Evolutionary conservation across 2,329 filamentous ascomycete species (phyloP).

Genomic region (Zelopaecilomyces penicillatus): DNA sequence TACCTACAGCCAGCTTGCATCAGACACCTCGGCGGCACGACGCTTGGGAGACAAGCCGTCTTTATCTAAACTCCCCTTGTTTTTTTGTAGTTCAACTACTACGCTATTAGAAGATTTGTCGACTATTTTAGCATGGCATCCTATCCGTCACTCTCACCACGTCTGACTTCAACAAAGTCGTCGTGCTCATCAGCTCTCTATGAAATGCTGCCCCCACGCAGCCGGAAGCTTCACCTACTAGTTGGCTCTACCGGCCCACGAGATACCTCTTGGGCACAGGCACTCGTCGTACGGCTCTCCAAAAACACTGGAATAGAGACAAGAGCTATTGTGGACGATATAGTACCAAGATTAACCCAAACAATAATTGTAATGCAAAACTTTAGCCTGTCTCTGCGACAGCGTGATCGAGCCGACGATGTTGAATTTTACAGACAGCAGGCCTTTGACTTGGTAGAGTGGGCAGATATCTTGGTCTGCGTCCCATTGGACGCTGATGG

Average conservation of each 20-base stretch:
- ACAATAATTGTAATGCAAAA: constrained; percentile 55
- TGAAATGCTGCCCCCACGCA: constrained; percentile 24
- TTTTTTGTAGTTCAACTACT: no score
- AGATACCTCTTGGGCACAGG: constrained; percentile 57
- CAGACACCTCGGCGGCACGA: no score
- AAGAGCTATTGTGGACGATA: constrained; percentile 56
- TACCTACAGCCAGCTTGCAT: no score
- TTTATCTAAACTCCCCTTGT: no score
- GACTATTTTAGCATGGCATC: constrained; percentile 24
- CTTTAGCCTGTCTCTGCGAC: constrained; percentile 27
- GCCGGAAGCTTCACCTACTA: constrained; percentile 50
- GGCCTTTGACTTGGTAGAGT: constrained; percentile 65
- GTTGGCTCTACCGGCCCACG: constrained; percentile 57
- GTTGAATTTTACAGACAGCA: constrained; percentile 43
- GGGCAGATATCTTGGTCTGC: constrained; percentile 80
- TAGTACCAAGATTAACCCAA: constrained; percentile 53
- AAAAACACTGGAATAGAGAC: constrained; percentile 55
- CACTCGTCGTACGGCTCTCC: constrained; percentile 58
- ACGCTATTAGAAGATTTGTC: background rate
- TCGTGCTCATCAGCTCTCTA: constrained; percentile 27
- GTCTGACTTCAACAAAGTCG: constrained; percentile 21
- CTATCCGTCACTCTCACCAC: constrained; percentile 21
- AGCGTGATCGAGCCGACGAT: constrained; percentile 32
- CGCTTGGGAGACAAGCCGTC: no score
- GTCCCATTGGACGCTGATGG: constrained; percentile 79